Percentiles rank a stretch among this genome's conserved stretches.
Evolutionary conservation across 78 protist species (phyloP).

Genomic region (slime mould (Dictyostelium discoideum)): DNA sequence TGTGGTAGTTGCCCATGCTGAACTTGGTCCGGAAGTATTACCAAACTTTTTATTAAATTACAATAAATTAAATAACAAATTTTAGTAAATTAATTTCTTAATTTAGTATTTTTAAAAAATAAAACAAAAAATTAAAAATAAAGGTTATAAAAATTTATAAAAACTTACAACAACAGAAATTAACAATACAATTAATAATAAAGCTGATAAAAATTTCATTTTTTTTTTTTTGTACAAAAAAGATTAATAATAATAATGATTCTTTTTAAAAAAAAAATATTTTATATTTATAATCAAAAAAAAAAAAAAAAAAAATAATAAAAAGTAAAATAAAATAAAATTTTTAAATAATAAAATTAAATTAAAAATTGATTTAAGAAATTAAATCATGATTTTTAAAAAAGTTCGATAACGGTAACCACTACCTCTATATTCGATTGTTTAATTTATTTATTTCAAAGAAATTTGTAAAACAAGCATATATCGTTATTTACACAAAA

Average conservation of each 20-base stretch:
- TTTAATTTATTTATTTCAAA: neutral
- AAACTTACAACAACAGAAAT: neutral
- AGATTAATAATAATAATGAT: neutral
- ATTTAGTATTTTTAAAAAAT: neutral
- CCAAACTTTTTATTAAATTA: neutral
- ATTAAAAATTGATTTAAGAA: neutral
- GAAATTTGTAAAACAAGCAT: neutral
- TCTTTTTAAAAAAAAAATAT: too few relatives aligned
- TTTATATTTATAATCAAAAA: too few relatives aligned
- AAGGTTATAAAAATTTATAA: too few relatives aligned
- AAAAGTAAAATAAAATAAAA: too few relatives aligned
- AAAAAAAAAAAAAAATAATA: neutral
- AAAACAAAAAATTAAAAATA: neutral
- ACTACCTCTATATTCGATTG: neutral
- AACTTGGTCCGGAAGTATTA: slow-evolving; percentile 5
- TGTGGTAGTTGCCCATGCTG: neutral
- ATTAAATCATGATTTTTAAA: neutral
- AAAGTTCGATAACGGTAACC: too few relatives aligned
- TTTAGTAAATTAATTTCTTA: neutral
- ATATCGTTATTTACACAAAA: neutral
- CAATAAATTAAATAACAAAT: too few relatives aligned
- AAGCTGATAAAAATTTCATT: neutral
- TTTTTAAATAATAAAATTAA: too few relatives aligned
- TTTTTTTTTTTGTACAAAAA: neutral
- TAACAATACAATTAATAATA: neutral